phyloP scores from a whole-genome alignment of 1,139 yeast genomes.

The Pichia sp. region DNA sequence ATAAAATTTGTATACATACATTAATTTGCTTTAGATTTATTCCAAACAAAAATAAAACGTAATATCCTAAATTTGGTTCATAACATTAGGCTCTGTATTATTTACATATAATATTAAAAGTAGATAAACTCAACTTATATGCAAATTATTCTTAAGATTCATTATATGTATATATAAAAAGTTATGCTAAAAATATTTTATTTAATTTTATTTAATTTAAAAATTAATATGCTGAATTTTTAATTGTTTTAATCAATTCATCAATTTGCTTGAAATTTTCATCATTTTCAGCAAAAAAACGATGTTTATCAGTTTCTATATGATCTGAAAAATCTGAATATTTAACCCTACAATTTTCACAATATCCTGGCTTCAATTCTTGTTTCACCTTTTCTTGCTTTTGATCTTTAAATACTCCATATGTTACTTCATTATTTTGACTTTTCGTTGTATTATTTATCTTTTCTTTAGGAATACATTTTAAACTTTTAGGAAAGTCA shows the following conservation, averaged over 20 bases:
- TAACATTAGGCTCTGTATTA: too few relatives aligned
- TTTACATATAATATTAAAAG: too few relatives aligned
- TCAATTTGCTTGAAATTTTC: conserved; percentile 75
- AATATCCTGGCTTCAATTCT: conserved; percentile 51
- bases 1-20: too few relatives aligned
- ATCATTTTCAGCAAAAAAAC: conserved; percentile 70
- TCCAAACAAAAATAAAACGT: too few relatives aligned
- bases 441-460: conserved; percentile 5
- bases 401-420: conserved; percentile 8
- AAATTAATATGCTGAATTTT: background rate
- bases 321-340: conserved; percentile 80
- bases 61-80: too few relatives aligned
- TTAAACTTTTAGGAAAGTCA: background rate
- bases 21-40: too few relatives aligned
- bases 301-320: conserved; percentile 62
- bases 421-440: background rate
- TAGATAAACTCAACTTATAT: too few relatives aligned
- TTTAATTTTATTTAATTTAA: background rate
- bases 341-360: conserved; percentile 89
- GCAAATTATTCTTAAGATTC: too few relatives aligned
- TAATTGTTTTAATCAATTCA: conserved; percentile 36
- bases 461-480: background rate
- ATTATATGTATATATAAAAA: background rate
- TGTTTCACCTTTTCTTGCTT: conserved; percentile 16
- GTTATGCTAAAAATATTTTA: background rate